These are phyloP conservation scores for Rhizopus microsporus DNA, from an alignment of 371 early-diverging fungal species.

Conservation along the genomic window DNA sequence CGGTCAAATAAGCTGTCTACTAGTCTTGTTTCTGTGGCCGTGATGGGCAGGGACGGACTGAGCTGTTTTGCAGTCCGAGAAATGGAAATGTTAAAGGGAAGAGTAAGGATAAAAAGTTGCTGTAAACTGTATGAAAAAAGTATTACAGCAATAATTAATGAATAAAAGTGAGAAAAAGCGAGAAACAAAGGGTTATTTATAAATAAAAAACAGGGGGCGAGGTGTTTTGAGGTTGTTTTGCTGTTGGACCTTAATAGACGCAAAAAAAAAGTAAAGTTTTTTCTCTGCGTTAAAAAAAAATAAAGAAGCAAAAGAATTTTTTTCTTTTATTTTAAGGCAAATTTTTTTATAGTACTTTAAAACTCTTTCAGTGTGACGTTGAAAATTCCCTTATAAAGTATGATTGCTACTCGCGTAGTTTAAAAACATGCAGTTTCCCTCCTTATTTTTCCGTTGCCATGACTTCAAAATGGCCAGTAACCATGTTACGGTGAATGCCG, in stretches of 20 bases:
- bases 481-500: too few species aligned
- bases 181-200: slow-evolving; percentile 2
- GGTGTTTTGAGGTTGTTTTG: slow-evolving; percentile 23
- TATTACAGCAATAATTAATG: slow-evolving; percentile 22
- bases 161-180: slow-evolving; percentile 3
- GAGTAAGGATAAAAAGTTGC: slow-evolving; percentile 25
- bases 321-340: not conserved
- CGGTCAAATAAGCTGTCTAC: slow-evolving; percentile 63
- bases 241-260: slow-evolving; percentile 9
- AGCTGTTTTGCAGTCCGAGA: slow-evolving; percentile 53
- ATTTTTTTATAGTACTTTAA: not conserved
- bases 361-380: too few species aligned
- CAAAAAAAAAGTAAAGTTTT: slow-evolving; percentile 4
- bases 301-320: not conserved
- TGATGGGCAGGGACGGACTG: slow-evolving; percentile 66
- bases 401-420: too few species aligned
- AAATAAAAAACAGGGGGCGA: not conserved
- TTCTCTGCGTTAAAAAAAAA: not conserved
- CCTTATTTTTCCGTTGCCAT: too few species aligned
- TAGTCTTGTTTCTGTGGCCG: slow-evolving; percentile 69
- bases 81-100: slow-evolving; percentile 18
- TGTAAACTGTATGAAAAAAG: slow-evolving; percentile 28
- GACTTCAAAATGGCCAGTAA: too few species aligned
- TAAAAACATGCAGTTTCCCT: too few species aligned
- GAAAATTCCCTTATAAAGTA: too few species aligned